Evolutionary conservation across 1,284 basidiomycete species (phyloP).

Genomic region (Leccinum variabile): DNA sequence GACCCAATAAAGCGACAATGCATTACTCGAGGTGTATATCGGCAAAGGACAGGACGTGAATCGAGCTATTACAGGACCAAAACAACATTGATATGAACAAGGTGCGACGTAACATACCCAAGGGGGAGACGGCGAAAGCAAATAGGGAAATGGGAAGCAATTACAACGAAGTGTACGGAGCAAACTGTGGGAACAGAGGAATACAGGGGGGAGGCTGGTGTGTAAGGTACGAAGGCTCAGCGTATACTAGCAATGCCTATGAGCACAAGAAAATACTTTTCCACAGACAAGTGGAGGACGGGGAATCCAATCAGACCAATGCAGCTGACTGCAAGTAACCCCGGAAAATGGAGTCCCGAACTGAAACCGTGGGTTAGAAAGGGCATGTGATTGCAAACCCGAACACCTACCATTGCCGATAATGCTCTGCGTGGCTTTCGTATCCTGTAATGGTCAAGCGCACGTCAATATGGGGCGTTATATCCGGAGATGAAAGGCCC

Average conservation of each 20-base stretch:
- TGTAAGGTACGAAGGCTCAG: constrained; percentile 13
- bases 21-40: neutral
- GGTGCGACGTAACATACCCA: constrained; percentile 1
- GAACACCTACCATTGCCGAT: constrained; percentile 67
- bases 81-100: constrained; percentile 17
- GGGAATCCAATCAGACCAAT: constrained; percentile 47
- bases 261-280: constrained; percentile 10
- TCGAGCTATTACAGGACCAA: constrained; percentile 18
- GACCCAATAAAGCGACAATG: constrained; percentile 27
- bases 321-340: constrained; percentile 71
- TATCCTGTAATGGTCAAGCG: constrained; percentile 51
- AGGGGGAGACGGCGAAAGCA: neutral
- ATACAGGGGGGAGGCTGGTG: constrained; percentile 5
- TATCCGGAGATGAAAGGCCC: neutral
- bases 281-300: neutral
- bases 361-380: constrained; percentile 36
- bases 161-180: neutral
- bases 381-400: neutral
- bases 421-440: constrained; percentile 76
- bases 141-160: constrained; percentile 14
- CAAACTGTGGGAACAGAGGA: neutral
- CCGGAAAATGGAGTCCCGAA: constrained; percentile 71
- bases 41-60: constrained; percentile 1
- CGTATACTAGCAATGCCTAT: constrained; percentile 1
- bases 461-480: constrained; percentile 1